Percentiles rank a stretch among this genome's conserved stretches.
Conservation (phyloP, 2,329 filamentous ascomycete genomes). For the Monascus ruber region DNA sequence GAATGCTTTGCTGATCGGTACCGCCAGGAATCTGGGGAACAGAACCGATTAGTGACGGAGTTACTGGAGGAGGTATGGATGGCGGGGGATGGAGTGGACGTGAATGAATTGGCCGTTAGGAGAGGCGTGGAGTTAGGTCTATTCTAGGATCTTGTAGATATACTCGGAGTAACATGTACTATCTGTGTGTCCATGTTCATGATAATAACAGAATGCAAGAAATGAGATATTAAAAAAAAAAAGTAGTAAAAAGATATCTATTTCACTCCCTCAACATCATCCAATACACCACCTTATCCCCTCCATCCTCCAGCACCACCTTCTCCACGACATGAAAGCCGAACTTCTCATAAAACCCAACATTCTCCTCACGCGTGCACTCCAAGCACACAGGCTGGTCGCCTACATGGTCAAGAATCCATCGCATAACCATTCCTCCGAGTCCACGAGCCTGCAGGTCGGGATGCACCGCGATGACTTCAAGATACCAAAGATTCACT, state of each 20-base stretch:
- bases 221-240: too few relatives aligned
- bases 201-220: too few relatives aligned
- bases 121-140: constrained; percentile 14
- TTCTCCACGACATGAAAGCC: constrained; percentile 13
- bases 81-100: constrained; percentile 4
- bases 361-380: constrained; percentile 11
- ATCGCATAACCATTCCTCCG: constrained; percentile 8
- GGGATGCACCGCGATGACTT: constrained; percentile 16
- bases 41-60: constrained; percentile 4
- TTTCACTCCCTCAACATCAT: constrained; percentile 9
- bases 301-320: constrained; percentile 7
- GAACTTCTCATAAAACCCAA: constrained; percentile 12
- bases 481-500: constrained; percentile 13
- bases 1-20: constrained; percentile 1
- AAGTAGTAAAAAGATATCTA: too few relatives aligned
- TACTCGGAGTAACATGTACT: background rate
- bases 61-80: constrained; percentile 17
- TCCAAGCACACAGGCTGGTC: constrained; percentile 10
- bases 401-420: constrained; percentile 5
- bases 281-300: constrained; percentile 10
- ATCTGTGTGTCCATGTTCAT: background rate
- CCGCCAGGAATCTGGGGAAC: constrained; percentile 3
- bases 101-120: constrained; percentile 11
- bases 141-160: background rate
- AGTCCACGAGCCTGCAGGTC: constrained; percentile 13